Conservation (phyloP, 2,329 filamentous ascomycete genomes). For the Xylariomycetidae sp. region DNA sequence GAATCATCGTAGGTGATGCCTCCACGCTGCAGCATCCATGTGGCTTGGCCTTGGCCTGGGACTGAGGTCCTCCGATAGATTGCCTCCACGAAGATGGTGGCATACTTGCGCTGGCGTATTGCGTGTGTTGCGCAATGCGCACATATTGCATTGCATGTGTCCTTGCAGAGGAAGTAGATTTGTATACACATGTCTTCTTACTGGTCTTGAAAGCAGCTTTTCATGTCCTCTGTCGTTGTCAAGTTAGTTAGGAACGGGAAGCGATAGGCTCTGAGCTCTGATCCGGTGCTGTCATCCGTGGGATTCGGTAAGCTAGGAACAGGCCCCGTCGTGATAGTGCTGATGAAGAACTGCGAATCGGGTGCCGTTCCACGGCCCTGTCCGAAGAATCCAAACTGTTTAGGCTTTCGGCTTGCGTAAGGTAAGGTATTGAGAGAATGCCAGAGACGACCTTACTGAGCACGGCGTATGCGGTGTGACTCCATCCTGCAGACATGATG, state of each 20-base stretch:
- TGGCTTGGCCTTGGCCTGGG: no score
- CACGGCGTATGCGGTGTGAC: constrained; percentile 19
- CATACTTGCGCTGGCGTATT: constrained; percentile 18
- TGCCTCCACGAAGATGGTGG: constrained; percentile 6
- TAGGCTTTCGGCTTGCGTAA: constrained; percentile 2
- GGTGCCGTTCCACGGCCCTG: constrained; percentile 19
- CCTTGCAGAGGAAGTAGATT: no score
- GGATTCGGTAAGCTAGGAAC: constrained; percentile 9
- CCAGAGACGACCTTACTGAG: constrained; percentile 9
- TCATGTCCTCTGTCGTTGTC: no score
- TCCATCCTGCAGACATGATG: constrained; percentile 14
- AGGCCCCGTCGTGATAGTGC: constrained; percentile 14
- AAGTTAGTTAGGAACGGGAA: constrained; percentile 5
- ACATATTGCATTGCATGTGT: constrained; percentile 19
- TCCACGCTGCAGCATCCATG: no score
- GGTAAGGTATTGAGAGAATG: no score
- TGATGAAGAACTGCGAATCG: constrained; percentile 20
- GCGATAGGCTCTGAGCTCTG: no score
- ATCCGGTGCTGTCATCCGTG: no score
- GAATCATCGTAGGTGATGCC: no score
- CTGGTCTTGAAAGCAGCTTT: no score
- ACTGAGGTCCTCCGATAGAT: no score
- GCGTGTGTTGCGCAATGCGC: constrained; percentile 8
- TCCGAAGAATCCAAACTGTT: constrained; percentile 7
- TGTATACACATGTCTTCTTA: no score